phyloP scores from a whole-genome alignment of 2,329 filamentous ascomycete species.

The Pseudogymnoascus sp. region DNA sequence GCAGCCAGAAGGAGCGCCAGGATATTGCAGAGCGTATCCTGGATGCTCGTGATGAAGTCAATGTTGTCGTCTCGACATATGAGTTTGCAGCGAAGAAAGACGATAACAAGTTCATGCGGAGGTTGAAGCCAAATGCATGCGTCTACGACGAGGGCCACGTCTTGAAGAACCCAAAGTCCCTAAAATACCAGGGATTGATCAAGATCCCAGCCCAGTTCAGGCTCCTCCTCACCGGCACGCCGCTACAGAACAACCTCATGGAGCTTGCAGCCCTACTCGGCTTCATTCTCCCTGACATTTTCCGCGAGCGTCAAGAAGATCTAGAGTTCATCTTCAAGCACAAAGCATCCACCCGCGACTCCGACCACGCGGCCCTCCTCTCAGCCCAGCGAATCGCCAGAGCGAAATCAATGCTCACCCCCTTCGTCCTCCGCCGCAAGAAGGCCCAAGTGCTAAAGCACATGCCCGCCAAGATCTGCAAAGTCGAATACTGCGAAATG shows the following conservation, averaged over 20 bases:
- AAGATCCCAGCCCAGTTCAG: slow-evolving; percentile 75
- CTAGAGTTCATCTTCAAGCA: slow-evolving; percentile 86
- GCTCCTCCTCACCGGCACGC: slow-evolving; percentile 81
- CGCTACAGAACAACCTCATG: slow-evolving; percentile 87
- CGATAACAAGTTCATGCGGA: slow-evolving; percentile 57
- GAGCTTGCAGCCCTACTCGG: slow-evolving; percentile 84
- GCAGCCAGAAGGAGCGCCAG: slow-evolving; percentile 58
- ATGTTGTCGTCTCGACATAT: slow-evolving; percentile 67
- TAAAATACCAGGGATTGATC: slow-evolving; percentile 71
- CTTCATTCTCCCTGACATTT: slow-evolving; percentile 88
- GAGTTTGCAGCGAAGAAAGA: slow-evolving; percentile 51
- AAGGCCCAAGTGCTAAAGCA: slow-evolving; percentile 86
- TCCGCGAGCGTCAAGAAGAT: slow-evolving; percentile 67
- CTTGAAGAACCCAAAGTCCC: slow-evolving; percentile 80
- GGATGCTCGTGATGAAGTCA: slow-evolving; percentile 57
- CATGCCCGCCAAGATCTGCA: slow-evolving; percentile 70
- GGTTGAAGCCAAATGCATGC: slow-evolving; percentile 44
- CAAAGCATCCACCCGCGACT: slow-evolving; percentile 76
- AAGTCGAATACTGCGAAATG: slow-evolving; percentile 76
- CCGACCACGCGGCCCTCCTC: slow-evolving; percentile 72
- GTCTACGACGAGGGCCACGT: slow-evolving; percentile 95
- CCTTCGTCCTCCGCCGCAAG: slow-evolving; percentile 88
- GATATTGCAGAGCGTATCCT: slow-evolving; percentile 61
- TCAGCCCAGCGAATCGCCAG: slow-evolving; percentile 80
- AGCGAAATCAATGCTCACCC: slow-evolving; percentile 85